These are phyloP conservation scores for Bocquillonia castaneifolia DNA, from an alignment of 441 rosid species.

Conservation along the genomic window DNA sequence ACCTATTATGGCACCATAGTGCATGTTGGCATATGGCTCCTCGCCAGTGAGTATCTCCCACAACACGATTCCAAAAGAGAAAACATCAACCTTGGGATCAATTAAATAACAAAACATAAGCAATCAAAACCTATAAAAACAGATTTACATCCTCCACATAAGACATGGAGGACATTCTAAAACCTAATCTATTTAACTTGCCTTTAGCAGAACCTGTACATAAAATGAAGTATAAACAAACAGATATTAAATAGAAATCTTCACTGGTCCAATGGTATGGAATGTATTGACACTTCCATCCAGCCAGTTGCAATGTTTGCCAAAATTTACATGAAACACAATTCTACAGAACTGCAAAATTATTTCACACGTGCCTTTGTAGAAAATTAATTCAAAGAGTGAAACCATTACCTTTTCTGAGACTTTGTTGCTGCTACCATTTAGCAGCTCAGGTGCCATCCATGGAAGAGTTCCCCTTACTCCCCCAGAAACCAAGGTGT, in stretches of 20 bases:
- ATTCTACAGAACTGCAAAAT: neutral
- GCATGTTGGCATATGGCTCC: constrained; percentile 96
- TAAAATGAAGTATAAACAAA: neutral
- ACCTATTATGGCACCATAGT: constrained; percentile 96
- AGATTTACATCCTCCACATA: neutral
- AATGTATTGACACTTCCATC: neutral
- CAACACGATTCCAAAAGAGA: constrained; percentile 84
- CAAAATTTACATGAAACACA: neutral
- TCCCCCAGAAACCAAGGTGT: constrained; percentile 97
- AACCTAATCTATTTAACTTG: neutral
- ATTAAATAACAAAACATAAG: constrained; percentile 3
- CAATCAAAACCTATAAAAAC: constrained; percentile 1
- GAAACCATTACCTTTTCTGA: constrained; percentile 73
- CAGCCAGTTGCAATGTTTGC: constrained; percentile 1
- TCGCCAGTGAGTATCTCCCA: constrained; percentile 99
- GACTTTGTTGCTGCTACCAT: constrained; percentile 86
- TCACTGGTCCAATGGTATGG: neutral
- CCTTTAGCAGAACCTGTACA: neutral
- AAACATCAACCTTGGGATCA: constrained; percentile 70
- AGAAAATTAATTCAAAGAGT: neutral
- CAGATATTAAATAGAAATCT: neutral
- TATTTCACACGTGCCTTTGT: neutral
- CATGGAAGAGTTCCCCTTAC: constrained; percentile 97
- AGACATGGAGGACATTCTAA: neutral
- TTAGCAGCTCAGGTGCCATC: constrained; percentile 99